Conservation (phyloP, 2,329 filamentous ascomycete genomes). For the Fusarium subtropicale region DNA sequence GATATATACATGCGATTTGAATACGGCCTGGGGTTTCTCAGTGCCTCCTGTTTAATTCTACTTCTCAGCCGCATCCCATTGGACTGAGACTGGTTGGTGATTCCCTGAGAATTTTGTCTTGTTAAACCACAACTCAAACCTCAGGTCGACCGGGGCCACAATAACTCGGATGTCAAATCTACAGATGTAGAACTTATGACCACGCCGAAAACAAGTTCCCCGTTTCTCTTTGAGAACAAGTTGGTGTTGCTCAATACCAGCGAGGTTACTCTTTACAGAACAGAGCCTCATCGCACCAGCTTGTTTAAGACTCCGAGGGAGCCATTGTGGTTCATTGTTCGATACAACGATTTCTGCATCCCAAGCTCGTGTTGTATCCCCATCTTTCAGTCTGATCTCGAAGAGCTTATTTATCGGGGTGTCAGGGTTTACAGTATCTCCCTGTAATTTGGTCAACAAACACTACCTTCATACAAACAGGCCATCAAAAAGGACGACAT, state of each 20-base stretch:
- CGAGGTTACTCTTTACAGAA: slow-evolving; percentile 55
- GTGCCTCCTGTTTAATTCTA: neutral
- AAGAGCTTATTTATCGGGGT: slow-evolving; percentile 50
- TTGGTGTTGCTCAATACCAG: slow-evolving; percentile 53
- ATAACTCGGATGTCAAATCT: slow-evolving; percentile 64
- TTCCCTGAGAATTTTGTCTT: slow-evolving; percentile 36
- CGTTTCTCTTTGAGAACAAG: slow-evolving; percentile 54
- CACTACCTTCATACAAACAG: neutral
- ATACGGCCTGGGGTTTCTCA: slow-evolving; percentile 1
- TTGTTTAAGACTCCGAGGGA: slow-evolving; percentile 54
- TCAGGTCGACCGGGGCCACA: slow-evolving; percentile 65
- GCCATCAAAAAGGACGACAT: neutral
- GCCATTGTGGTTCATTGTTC: slow-evolving; percentile 51
- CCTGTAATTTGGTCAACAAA: slow-evolving; percentile 45
- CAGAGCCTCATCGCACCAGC: slow-evolving; percentile 55
- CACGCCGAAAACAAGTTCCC: slow-evolving; percentile 50
- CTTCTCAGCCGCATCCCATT: slow-evolving; percentile 26
- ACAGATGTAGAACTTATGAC: slow-evolving; percentile 55
- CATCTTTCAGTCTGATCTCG: slow-evolving; percentile 50
- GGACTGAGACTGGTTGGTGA: slow-evolving; percentile 37
- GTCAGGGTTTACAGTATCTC: slow-evolving; percentile 54
- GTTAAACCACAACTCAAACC: slow-evolving; percentile 57
- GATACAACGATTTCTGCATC: slow-evolving; percentile 56
- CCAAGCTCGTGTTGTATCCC: slow-evolving; percentile 52
- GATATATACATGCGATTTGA: slow-evolving; percentile 27